Base-by-base conservation (phyloP, 1,284 basidiomycete species). In the Pseudozyma sp. region DNA sequence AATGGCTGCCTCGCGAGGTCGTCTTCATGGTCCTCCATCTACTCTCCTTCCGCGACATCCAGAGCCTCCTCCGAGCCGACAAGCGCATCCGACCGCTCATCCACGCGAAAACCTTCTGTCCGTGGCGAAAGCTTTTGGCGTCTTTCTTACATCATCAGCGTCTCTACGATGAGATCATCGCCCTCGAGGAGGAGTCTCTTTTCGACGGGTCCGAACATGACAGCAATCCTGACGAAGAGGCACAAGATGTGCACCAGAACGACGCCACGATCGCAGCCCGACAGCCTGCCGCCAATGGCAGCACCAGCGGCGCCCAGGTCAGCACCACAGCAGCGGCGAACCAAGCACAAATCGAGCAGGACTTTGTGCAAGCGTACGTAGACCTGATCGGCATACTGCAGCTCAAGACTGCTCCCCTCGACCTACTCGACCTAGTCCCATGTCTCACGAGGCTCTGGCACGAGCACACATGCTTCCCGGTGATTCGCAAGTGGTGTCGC, bases 1-100 rank as follows among this genome's bases (percentile, higher is more conserved):
- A 80, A 56, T 80, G 78, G 65, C 75, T 81, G 16, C 74, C 75
- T 39, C 68, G 75, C 39, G 72, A 75, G 42, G 62, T 75, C 16
- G 75, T 79, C 33, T 74, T 79, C 42, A 72, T 69, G 50, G 57
- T 72, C 37, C 70, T 81, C 1, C 60, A 68, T 31, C 61, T 71
- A 39, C 61, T 81, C 16, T 74, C 72, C 14, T 71, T 76, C 13
- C 57, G 47, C 19, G 79, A 81, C 37, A 57, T 72, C 8, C 58
- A 72, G 45, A 67, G 48, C 50, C 59, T 75, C 13, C n/a, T 67
- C 7, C 61, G 73, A 31, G 77, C 69, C 13, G 78, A 80, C 56
- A 67, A 65, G 39, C 53, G 78, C 19, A 39, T 80, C 4, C 66
- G 75, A 9, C 75, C 78, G 6, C 65, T 80, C 46, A 68, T 75